A percentile compares a stretch with the other conserved stretches of the same genome.
These are phyloP conservation scores for Phalaenopsis equestris DNA, from an alignment of 106 monocot genomes.

Conservation along the genomic window DNA sequence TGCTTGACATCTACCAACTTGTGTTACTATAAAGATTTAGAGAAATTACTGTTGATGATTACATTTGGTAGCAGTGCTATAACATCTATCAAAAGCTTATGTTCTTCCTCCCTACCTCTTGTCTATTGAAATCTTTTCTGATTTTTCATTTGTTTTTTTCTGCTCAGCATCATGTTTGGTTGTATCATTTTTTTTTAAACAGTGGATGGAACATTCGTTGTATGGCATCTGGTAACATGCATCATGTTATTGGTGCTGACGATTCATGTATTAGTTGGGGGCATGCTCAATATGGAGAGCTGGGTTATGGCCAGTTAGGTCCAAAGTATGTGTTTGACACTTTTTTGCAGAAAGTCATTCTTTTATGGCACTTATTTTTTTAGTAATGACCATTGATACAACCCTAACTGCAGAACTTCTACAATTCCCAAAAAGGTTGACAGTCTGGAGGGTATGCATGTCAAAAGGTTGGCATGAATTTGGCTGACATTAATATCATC, in stretches of 20 bases:
- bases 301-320: constrained; percentile 83
- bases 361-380: background rate
- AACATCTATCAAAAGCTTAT: background rate
- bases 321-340: constrained; percentile 48
- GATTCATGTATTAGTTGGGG: constrained; percentile 99
- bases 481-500: background rate
- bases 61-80: background rate
- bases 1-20: background rate
- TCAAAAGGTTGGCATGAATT: constrained; percentile 45
- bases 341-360: background rate
- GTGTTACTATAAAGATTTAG: background rate
- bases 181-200: constrained; percentile 7
- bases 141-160: background rate
- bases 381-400: background rate
- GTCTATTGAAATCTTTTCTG: background rate
- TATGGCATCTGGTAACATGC: constrained; percentile 97
- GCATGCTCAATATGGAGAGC: constrained; percentile 63
- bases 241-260: constrained; percentile 94
- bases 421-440: constrained; percentile 96
- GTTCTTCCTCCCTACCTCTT: background rate
- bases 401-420: constrained; percentile 51
- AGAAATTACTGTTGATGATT: background rate
- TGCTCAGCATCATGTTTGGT: background rate
- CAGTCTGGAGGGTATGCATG: constrained; percentile 82
- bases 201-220: constrained; percentile 99